These are phyloP conservation scores for Senecio squalidus DNA, from an alignment of 140 eudicot genomes.

Conservation along the genomic window DNA sequence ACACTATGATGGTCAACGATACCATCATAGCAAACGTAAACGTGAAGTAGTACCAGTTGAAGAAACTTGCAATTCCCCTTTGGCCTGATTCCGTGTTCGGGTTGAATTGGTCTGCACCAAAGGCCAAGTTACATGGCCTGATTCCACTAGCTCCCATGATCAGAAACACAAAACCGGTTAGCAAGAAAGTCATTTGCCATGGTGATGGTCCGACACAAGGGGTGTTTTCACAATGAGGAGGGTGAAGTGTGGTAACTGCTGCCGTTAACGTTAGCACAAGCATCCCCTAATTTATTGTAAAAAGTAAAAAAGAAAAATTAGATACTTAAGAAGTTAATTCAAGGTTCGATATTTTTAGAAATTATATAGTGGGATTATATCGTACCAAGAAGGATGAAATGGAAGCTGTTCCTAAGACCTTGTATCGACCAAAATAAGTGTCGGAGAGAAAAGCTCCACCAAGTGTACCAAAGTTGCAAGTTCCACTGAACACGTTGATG, in stretches of 20 bases:
- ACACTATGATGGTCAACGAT: conserved; percentile 69
- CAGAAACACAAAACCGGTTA: conserved; percentile 41
- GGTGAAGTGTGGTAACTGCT: conserved; percentile 61
- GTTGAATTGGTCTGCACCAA: conserved; percentile 87
- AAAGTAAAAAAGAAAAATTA: not conserved
- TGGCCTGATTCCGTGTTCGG: conserved; percentile 79
- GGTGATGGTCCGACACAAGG: conserved; percentile 60
- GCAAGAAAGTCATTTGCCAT: conserved; percentile 57
- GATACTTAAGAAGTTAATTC: too few species aligned
- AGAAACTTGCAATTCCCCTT: conserved; percentile 78
- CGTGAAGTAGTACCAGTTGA: conserved; percentile 91
- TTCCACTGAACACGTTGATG: conserved; percentile 53
- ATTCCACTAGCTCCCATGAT: conserved; percentile 68
- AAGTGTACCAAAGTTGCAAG: conserved; percentile 70
- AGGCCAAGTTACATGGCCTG: conserved; percentile 87
- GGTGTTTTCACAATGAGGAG: conserved; percentile 49
- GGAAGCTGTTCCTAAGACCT: conserved; percentile 64
- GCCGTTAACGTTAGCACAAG: conserved; percentile 77
- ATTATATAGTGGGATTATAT: not conserved
- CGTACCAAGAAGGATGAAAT: conserved; percentile 63
- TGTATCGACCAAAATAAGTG: conserved; percentile 83
- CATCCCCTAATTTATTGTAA: conserved; percentile 61
- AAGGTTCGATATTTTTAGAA: not conserved
- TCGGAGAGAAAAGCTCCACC: conserved; percentile 76
- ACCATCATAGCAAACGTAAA: conserved; percentile 76